Evolutionary conservation across 176 grass and related monocot genomes (phyloP), one percentile per base, ranked within the genome.

Genomic region (Ensete glaucum): DNA sequence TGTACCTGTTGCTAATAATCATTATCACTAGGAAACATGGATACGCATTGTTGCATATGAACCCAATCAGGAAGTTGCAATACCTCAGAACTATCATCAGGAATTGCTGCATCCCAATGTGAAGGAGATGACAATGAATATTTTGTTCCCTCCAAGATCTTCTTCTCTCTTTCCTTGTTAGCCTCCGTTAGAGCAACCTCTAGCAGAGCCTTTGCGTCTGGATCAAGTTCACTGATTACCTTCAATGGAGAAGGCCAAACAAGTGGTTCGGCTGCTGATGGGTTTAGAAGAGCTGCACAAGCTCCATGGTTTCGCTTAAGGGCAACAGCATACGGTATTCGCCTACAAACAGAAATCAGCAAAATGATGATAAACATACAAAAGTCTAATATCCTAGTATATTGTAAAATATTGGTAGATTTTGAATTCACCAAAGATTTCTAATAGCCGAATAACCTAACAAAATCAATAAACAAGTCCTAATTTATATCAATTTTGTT

Each of bases 171-270:
- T 76, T 92, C 93, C 71, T 81, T 34, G 0, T 93, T 97, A 74
- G 82, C 90, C 75, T 97, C 93, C 88, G 87, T 93, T 66, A 97
- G 87, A 11, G 93, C 93, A 0, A 73, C 87, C 73, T 97, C 88
- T 25, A 97, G 81, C 20, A 97, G 80, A 8, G 87, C 82, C 52
- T 90, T 93, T 79, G 90, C 88, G 71, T 93, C 80, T 55, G 83
- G 81, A 1, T 90, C 87, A 15, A 97, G 93, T 60, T 93, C 90
- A 57, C 83, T 83, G 83, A 97, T 88, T 85, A 97, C 92, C 83
- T 97, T 97, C 79, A 97, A 88, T 50, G 88, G 87, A 1, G 93
- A 85, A 19, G 93, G 93, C 93, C 93, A 97, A 1, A 97, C 93
- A 2, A 97, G 82, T n/a, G 93, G 93, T 82, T 97, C 90, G 0